Evolutionary conservation across 2,329 filamentous ascomycete genomes (phyloP).

Genomic region (Chaetomium olivaceum): DNA sequence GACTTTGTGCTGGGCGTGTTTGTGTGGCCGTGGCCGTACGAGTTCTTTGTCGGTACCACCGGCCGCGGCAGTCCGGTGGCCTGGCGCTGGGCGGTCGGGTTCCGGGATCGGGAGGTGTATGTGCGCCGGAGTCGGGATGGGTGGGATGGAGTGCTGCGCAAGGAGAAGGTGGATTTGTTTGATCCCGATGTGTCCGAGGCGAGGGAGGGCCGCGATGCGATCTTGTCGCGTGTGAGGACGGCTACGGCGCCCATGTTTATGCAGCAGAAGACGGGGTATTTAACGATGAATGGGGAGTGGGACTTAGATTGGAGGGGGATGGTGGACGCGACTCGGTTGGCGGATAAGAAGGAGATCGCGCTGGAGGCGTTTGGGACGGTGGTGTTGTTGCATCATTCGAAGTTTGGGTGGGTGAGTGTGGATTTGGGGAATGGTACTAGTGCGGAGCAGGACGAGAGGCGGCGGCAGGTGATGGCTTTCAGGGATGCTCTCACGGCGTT

Average conservation of each 20-base stretch:
- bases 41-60: constrained; percentile 63
- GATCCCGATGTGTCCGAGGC: constrained; percentile 46
- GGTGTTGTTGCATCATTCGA: constrained; percentile 67
- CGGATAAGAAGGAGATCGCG: constrained; percentile 61
- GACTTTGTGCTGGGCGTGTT: constrained; percentile 71
- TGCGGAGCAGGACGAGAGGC: constrained; percentile 60
- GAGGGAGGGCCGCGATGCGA: constrained; percentile 54
- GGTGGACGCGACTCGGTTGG: constrained; percentile 68
- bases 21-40: constrained; percentile 71
- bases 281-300: constrained; percentile 83
- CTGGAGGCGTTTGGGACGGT: constrained; percentile 70
- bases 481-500: constrained; percentile 71
- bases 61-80: constrained; percentile 59
- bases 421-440: constrained; percentile 53
- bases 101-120: constrained; percentile 76
- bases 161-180: constrained; percentile 55
- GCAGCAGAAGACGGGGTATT: constrained; percentile 79
- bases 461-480: constrained; percentile 77
- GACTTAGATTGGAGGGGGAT: constrained; percentile 84
- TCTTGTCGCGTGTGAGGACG: constrained; percentile 61
- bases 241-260: constrained; percentile 70
- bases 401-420: constrained; percentile 71
- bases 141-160: constrained; percentile 43
- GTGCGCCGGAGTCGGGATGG: constrained; percentile 76
- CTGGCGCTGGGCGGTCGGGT: constrained; percentile 77